A percentile compares a stretch with the other conserved stretches of the same genome.
Conservation (phyloP, 192 early-diverging fungal species). For the Fimicolochytrium jonesii region DNA sequence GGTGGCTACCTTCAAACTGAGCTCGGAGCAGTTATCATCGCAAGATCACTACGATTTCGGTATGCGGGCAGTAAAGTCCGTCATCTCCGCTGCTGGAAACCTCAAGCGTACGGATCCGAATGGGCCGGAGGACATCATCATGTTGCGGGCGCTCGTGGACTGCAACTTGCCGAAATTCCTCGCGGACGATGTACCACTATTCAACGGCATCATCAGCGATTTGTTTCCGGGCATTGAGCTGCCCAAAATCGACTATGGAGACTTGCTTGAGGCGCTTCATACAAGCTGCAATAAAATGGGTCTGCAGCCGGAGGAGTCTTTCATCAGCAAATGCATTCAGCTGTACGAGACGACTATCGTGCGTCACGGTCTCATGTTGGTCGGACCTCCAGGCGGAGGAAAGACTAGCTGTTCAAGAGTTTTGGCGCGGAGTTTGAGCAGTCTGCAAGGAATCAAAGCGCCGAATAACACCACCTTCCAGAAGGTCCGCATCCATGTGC, state of each 20-base stretch:
- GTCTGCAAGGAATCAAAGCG: constrained; percentile 40
- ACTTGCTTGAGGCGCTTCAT: constrained; percentile 46
- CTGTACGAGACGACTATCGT: constrained; percentile 63
- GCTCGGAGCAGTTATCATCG: constrained; percentile 58
- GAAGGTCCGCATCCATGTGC: constrained; percentile 49
- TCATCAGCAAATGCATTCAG: constrained; percentile 62
- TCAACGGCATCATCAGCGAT: constrained; percentile 59
- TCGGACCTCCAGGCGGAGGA: constrained; percentile 56
- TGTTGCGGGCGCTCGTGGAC: constrained; percentile 55
- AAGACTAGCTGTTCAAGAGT: constrained; percentile 52
- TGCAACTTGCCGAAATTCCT: constrained; percentile 59
- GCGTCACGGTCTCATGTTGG: constrained; percentile 57
- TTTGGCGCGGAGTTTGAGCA: constrained; percentile 39
- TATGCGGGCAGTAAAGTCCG: constrained; percentile 59
- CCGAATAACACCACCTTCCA: constrained; percentile 51
- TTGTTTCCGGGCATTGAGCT: constrained; percentile 55
- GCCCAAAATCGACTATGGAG: constrained; percentile 57
- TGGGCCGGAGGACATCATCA: constrained; percentile 50
- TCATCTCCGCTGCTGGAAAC: constrained; percentile 59
- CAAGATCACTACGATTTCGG: constrained; percentile 65
- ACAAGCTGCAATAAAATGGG: constrained; percentile 38
- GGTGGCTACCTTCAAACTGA: constrained; percentile 60
- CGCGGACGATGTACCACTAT: constrained; percentile 57
- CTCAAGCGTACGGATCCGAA: constrained; percentile 56
- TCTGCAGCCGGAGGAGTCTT: constrained; percentile 45